Base-by-base conservation (phyloP, 805 yeast species). In the Blastobotrys mokoenaii region DNA sequence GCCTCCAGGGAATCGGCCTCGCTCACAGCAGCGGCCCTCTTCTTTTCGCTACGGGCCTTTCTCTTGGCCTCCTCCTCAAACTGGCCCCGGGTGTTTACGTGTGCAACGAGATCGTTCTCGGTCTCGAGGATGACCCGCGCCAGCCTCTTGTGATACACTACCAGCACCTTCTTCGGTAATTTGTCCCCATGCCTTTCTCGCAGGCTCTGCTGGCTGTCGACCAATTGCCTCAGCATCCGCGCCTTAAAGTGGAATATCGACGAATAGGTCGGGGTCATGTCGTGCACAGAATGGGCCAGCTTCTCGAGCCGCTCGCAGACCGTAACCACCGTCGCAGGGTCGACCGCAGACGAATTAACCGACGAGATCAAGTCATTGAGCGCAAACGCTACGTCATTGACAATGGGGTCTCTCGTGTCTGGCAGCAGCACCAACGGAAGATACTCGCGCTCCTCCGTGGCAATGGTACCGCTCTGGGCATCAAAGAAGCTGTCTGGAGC, bases 381-480 rank as follows among this genome's bases (percentile, higher is more conserved):
- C 2, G 54, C 46, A 57, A 54, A 52, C 43, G 56, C 44, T 12
- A 53, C 53, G 3, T 43, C 50, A n/a, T 48, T 45, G 14, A 57
- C 48, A 7, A 51, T 38, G 3, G 51, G 53, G 45, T 57, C 55
- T 3, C 50, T 38, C 5, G 47, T 50, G 35, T 57, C 60, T 3
- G 60, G 61, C 33, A 57, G 44, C 38, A 51, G 43, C n/a, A 57
- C 41, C 43, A 57, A 40, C 3, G 61, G 61, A 29, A 57, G 46
- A 36, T 57, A 57, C 15, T 53, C 56, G 39, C 52, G 45, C 18
- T 45, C 45, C n/a, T 46, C 45, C 12, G 38, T 35, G 10, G 51
- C 54, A 2, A 51, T 59, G 5, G 49, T 45, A 12, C 61, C 61
- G 9, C 54, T 43, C 11, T 49, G 40, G 22, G 60, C 56, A 40